A percentile compares a stretch with the other conserved stretches of the same genome.
These are phyloP conservation scores for Thermoascus crustaceus DNA, from an alignment of 2,329 filamentous ascomycete species.

Conservation along the genomic window DNA sequence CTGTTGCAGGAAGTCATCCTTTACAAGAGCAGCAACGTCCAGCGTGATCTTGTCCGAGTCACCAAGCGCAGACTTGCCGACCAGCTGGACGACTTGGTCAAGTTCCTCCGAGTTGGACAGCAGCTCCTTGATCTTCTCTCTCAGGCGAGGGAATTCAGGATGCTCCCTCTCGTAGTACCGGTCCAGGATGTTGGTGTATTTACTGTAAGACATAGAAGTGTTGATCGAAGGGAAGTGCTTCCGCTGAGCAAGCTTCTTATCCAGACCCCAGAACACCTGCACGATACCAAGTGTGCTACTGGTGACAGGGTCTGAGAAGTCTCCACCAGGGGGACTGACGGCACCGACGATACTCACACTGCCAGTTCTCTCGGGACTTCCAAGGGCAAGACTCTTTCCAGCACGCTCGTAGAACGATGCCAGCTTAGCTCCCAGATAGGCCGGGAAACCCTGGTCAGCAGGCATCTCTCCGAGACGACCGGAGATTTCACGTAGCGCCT, in stretches of 20 bases:
- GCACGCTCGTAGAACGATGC: slow-evolving; percentile 99
- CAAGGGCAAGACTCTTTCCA: slow-evolving; percentile 74
- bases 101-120: slow-evolving; percentile 93
- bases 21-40: slow-evolving; percentile 81
- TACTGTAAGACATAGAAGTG: slow-evolving; percentile 88
- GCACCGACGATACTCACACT: slow-evolving; percentile 97
- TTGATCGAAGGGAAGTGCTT: slow-evolving; percentile 99
- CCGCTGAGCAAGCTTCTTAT: slow-evolving; percentile 98
- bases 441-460: slow-evolving; percentile 98
- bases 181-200: slow-evolving; percentile 83
- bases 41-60: slow-evolving; percentile 98
- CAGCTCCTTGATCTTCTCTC: slow-evolving; percentile 88
- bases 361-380: slow-evolving; percentile 78
- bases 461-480: slow-evolving; percentile 99
- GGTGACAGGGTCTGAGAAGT: slow-evolving; percentile 98
- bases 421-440: slow-evolving; percentile 91
- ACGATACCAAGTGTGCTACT: slow-evolving; percentile 91
- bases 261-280: slow-evolving; percentile 98
- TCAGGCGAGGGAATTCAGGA: slow-evolving; percentile 86
- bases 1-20: slow-evolving; percentile 98
- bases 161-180: slow-evolving; percentile 90
- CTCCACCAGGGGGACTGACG: slow-evolving; percentile 93
- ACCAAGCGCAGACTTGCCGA: slow-evolving; percentile 92
- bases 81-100: slow-evolving; percentile 96
- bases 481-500: slow-evolving; percentile 96